phyloP scores from a whole-genome alignment of 2,329 filamentous ascomycete species.

The Alternaria dauci region DNA sequence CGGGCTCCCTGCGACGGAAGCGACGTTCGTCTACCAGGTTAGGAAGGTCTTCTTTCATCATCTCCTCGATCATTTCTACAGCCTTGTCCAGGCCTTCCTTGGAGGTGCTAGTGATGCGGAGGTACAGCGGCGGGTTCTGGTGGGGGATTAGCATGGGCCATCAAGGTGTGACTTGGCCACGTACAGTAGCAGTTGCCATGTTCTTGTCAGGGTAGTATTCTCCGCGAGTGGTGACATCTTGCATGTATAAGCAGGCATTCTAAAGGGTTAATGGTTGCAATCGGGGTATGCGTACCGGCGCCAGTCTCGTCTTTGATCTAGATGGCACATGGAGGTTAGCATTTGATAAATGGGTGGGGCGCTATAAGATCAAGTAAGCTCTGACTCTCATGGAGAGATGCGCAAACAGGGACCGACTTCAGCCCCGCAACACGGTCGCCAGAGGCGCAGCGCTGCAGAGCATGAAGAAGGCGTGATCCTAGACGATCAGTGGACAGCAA shows the following conservation, averaged over 20 bases:
- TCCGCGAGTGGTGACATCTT: constrained; percentile 99
- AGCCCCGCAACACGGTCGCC: constrained; percentile 63
- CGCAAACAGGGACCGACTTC: constrained; percentile 42
- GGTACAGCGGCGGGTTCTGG: constrained; percentile 90
- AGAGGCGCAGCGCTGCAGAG: constrained; percentile 30
- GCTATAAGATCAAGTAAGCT: constrained; percentile 59
- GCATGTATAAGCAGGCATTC: constrained; percentile 68
- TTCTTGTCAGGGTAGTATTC: constrained; percentile 97
- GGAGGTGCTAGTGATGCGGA: constrained; percentile 91
- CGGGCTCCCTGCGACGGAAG: constrained; percentile 82
- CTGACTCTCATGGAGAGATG: constrained; percentile 50
- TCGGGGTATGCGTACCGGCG: constrained; percentile 92
- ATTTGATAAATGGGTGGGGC: constrained; percentile 74
- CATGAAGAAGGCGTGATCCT: constrained; percentile 54
- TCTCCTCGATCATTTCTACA: constrained; percentile 85
- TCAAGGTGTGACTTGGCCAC: constrained; percentile 9
- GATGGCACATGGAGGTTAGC: constrained; percentile 90
- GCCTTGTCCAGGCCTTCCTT: constrained; percentile 93
- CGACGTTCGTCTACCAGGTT: constrained; percentile 94
- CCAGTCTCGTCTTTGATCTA: constrained; percentile 99
- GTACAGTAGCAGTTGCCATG: constrained; percentile 91
- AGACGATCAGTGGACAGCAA: constrained; percentile 72
- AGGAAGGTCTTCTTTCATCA: constrained; percentile 95
- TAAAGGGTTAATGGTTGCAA: constrained; percentile 67
- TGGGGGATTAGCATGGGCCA: background rate